phyloP scores from a whole-genome alignment of 345 rosid species.

The Erodium maritimum region DNA sequence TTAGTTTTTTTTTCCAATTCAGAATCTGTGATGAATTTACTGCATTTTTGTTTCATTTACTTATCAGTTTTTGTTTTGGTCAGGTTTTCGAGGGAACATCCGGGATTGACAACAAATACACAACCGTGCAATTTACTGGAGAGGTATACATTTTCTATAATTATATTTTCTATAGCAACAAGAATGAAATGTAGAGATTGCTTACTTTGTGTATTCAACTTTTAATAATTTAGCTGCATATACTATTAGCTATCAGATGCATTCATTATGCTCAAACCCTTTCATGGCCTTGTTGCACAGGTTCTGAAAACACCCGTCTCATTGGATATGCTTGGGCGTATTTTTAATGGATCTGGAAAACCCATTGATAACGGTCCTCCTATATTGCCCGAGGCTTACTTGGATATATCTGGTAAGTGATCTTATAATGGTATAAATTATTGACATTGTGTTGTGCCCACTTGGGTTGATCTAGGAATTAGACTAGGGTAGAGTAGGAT shows the following conservation, averaged over 20 bases:
- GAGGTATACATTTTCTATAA: conserved; percentile 38
- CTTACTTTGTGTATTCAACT: background rate
- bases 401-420: conserved; percentile 76
- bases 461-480: too few relatives aligned
- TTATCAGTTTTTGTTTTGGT: conserved; percentile 5
- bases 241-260: background rate
- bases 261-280: background rate
- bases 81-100: conserved; percentile 96
- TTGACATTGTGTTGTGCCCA: background rate
- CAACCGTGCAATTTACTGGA: conserved; percentile 90
- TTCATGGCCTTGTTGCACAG: conserved; percentile 24
- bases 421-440: background rate
- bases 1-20: background rate
- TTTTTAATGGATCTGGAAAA: conserved; percentile 93
- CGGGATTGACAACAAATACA: conserved; percentile 85
- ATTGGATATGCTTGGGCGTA: conserved; percentile 92
- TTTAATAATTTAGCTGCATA: too few relatives aligned
- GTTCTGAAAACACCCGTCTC: conserved; percentile 90
- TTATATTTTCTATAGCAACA: background rate
- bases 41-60: background rate
- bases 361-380: conserved; percentile 97
- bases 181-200: too few relatives aligned
- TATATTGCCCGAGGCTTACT: conserved; percentile 84
- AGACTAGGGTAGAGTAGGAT: too few relatives aligned
- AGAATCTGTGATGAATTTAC: background rate